A percentile compares a stretch with the other conserved stretches of the same genome.
Conservation (phyloP, 108 stramenopile genomes). For the Epipyxis sp. region DNA sequence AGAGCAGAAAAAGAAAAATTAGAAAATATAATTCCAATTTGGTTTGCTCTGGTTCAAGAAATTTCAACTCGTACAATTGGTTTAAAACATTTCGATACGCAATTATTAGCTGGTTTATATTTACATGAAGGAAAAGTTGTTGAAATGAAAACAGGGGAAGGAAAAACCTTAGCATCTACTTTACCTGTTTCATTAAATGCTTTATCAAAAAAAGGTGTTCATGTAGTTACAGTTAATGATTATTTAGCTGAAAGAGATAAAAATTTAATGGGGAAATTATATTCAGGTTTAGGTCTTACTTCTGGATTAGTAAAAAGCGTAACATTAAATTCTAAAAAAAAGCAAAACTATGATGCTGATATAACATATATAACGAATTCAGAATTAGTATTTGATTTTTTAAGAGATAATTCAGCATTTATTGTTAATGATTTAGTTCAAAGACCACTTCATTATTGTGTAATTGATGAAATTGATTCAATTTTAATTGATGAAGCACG, state of each 20-base stretch:
- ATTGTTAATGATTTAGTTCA: background rate
- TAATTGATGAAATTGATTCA: conserved; percentile 93
- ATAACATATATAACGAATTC: conserved; percentile 90
- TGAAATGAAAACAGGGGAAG: too few species aligned
- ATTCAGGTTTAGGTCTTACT: background rate
- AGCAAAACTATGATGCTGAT: conserved; percentile 67
- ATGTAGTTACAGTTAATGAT: background rate
- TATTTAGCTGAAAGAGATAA: background rate
- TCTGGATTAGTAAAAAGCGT: background rate
- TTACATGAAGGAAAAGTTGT: too few species aligned
- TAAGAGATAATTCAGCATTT: conserved; percentile 46
- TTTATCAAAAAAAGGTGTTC: too few species aligned
- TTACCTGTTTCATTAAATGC: too few species aligned
- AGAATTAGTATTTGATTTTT: conserved; percentile 90
- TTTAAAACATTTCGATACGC: too few species aligned
- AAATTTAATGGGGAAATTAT: background rate
- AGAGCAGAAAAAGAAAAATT: too few species aligned
- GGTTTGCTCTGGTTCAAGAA: too few species aligned
- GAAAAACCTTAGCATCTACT: too few species aligned
- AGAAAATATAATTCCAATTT: too few species aligned
- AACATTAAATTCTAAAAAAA: background rate
- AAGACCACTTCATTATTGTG: conserved; percentile 67
- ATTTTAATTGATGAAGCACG: conserved; percentile 88
- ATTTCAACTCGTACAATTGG: too few species aligned
- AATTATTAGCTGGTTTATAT: too few species aligned